phyloP scores from a whole-genome alignment of 78 protist species.

The Dictyostelium firmibasis region DNA sequence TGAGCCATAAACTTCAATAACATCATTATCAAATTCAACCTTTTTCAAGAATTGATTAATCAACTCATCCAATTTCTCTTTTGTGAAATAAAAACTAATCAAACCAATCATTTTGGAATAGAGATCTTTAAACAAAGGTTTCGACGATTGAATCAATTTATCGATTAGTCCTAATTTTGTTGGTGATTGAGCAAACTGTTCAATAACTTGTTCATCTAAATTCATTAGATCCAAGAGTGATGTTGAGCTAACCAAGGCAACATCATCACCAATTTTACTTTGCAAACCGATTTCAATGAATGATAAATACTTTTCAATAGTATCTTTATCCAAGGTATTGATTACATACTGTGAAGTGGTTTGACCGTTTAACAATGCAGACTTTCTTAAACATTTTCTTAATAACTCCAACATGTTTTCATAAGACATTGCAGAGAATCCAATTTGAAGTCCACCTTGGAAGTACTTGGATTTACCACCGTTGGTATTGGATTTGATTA shows the following conservation, averaged over 20 bases:
- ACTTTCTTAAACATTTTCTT: constrained; percentile 11
- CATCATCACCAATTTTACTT: constrained; percentile 46
- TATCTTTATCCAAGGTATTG: background rate
- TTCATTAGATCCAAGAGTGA: constrained; percentile 25
- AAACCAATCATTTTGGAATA: constrained; percentile 41
- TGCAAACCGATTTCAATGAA: background rate
- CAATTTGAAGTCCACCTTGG: constrained; percentile 39
- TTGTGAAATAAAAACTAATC: background rate
- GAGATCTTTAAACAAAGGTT: constrained; percentile 19
- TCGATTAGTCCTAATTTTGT: background rate
- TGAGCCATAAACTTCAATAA: constrained; percentile 45
- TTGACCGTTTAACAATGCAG: constrained; percentile 2
- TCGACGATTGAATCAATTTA: background rate
- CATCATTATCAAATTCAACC: background rate
- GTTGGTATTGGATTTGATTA: background rate
- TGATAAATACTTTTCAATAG: background rate
- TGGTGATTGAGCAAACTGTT: background rate
- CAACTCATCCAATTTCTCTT: background rate
- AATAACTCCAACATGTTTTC: constrained; percentile 30
- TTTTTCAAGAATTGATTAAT: background rate
- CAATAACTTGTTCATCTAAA: background rate
- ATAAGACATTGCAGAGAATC: constrained; percentile 30
- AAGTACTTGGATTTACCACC: background rate
- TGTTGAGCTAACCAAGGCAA: background rate
- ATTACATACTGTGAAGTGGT: background rate